Evolutionary conservation across 1,284 basidiomycete genomes (phyloP).

Genomic region (Peniophora sp.): DNA sequence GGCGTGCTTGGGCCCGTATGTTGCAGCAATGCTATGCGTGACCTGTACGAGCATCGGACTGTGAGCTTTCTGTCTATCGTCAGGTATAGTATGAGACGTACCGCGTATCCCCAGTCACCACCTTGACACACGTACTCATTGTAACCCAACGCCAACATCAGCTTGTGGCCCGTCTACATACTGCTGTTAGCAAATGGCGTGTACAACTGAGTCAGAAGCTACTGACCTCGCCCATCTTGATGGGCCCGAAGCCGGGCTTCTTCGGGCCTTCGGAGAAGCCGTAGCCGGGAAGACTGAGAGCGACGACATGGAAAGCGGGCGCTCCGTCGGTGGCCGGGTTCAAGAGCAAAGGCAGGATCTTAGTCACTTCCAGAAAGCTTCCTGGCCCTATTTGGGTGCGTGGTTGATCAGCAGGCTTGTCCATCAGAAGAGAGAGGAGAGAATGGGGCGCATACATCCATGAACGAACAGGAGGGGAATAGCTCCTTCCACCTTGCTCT

Average conservation of each 20-base stretch:
- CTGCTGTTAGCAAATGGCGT: too few relatives aligned
- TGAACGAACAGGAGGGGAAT: constrained; percentile 40
- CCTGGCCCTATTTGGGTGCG: background rate
- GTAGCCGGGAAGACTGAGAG: constrained; percentile 33
- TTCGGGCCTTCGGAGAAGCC: constrained; percentile 26
- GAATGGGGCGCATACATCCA: constrained; percentile 28
- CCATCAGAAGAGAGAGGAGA: background rate
- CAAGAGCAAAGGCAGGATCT: constrained; percentile 23
- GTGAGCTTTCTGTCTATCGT: too few relatives aligned
- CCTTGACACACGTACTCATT: constrained; percentile 39
- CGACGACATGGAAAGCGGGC: constrained; percentile 4
- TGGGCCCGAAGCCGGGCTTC: constrained; percentile 24
- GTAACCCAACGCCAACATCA: constrained; percentile 38
- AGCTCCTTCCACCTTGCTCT: constrained; percentile 18
- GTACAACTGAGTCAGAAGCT: background rate
- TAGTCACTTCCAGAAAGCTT: constrained; percentile 25
- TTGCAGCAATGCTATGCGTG: constrained; percentile 16
- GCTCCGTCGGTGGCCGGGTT: constrained; percentile 31
- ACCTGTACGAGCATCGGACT: too few relatives aligned
- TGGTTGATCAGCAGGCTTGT: background rate
- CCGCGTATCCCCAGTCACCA: constrained; percentile 34
- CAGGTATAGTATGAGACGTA: constrained; percentile 11
- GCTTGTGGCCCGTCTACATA: constrained; percentile 30
- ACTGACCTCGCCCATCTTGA: constrained; percentile 1
- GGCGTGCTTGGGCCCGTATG: constrained; percentile 21